These are phyloP conservation scores for Paramecium pentaurelia DNA, from an alignment of 73 alveolate species.

Conservation along the genomic window DNA sequence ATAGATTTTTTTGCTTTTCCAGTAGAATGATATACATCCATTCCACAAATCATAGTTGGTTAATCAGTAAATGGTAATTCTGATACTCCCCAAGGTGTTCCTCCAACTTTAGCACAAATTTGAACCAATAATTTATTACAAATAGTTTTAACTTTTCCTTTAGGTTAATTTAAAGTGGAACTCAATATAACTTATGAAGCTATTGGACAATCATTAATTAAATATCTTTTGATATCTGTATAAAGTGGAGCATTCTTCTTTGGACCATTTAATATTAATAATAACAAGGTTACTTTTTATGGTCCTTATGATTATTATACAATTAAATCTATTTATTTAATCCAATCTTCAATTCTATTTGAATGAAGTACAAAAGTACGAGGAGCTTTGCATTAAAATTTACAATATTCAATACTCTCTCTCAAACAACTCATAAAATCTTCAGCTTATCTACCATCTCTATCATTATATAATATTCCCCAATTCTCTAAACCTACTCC, in stretches of 20 bases:
- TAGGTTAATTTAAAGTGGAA: slow-evolving; percentile 32
- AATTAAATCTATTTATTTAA: not conserved
- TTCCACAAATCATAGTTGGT: slow-evolving; percentile 89
- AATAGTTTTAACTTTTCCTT: not conserved
- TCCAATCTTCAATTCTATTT: not conserved
- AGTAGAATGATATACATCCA: slow-evolving; percentile 75
- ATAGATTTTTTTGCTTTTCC: slow-evolving; percentile 62
- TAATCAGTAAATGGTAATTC: slow-evolving; percentile 79
- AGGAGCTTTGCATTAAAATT: slow-evolving; percentile 63
- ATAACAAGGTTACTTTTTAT: not conserved
- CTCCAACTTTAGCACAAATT: slow-evolving; percentile 92
- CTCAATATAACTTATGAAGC: slow-evolving; percentile 49
- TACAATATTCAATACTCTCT: slow-evolving; percentile 64
- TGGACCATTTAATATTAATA: not conserved
- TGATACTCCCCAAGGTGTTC: slow-evolving; percentile 95
- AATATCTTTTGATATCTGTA: not conserved
- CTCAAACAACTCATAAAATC: slow-evolving; percentile 66
- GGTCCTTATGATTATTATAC: slow-evolving; percentile 65
- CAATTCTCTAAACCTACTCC: slow-evolving; percentile 74
- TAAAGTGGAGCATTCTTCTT: slow-evolving; percentile 28
- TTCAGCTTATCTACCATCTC: slow-evolving; percentile 65
- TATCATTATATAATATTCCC: slow-evolving; percentile 85
- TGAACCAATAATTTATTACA: slow-evolving; percentile 67
- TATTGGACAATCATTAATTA: not conserved
- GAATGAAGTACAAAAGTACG: slow-evolving; percentile 50